Conservation (phyloP, 805 yeast species). For the Lipomyces anomalus region DNA sequence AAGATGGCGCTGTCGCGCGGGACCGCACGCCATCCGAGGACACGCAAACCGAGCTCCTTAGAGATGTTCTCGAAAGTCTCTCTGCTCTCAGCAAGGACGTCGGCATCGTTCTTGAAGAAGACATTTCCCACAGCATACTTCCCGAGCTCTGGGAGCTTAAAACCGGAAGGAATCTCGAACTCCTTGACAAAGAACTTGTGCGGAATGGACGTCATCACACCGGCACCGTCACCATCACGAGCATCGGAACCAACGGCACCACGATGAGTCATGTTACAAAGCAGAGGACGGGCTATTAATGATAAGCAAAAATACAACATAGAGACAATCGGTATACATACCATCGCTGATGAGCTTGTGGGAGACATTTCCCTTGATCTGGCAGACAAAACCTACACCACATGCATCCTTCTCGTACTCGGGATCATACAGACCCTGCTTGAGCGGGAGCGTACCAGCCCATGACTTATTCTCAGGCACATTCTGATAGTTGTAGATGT, state of each 20-base stretch:
- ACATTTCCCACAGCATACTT: conserved; percentile 94
- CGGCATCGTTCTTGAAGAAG: conserved; percentile 80
- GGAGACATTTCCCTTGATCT: conserved; percentile 78
- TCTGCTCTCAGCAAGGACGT: conserved; percentile 62
- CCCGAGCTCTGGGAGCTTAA: conserved; percentile 68
- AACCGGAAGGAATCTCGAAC: conserved; percentile 62
- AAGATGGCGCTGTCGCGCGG: conserved; percentile 91
- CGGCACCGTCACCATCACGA: conserved; percentile 98
- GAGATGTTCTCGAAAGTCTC: conserved; percentile 80
- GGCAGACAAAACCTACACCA: conserved; percentile 97
- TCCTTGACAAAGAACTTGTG: conserved; percentile 82
- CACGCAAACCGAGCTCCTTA: conserved; percentile 63
- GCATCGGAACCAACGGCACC: conserved; percentile 97
- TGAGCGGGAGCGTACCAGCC: conserved; percentile 84
- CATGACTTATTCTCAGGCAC: conserved; percentile 76
- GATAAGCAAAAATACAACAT: neutral
- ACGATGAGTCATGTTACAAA: conserved; percentile 97
- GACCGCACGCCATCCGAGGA: conserved; percentile 90
- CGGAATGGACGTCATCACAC: conserved; percentile 88
- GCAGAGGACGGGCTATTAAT: conserved; percentile 44
- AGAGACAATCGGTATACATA: conserved; percentile 21
- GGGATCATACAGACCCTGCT: conserved; percentile 89
- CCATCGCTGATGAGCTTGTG: conserved; percentile 95
- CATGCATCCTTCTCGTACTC: conserved; percentile 93
- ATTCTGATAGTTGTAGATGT: conserved; percentile 65